phyloP scores from a whole-genome alignment of 225 moss, liverwort and hornwort genomes.

The Bryum argenteum region DNA sequence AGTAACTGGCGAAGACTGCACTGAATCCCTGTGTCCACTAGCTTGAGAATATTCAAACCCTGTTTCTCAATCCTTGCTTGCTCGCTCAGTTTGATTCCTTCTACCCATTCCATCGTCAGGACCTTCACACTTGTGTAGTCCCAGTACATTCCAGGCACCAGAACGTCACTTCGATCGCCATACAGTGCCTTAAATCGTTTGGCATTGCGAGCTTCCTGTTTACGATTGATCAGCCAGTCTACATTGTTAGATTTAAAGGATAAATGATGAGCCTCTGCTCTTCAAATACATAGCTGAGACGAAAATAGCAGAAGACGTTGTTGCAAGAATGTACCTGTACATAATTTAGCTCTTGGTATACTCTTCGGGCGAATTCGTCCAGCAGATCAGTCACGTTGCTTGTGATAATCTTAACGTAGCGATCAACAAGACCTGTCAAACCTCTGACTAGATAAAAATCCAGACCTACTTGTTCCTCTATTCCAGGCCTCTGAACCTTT shows the following conservation, averaged over 20 bases:
- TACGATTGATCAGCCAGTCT: slow-evolving; percentile 3
- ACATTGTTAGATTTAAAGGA: slow-evolving; percentile 21
- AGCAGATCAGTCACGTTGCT: slow-evolving; percentile 70
- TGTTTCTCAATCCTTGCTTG: slow-evolving; percentile 70
- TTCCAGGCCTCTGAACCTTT: slow-evolving; percentile 90
- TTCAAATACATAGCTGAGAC: background rate
- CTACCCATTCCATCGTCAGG: slow-evolving; percentile 95
- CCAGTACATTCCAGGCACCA: slow-evolving; percentile 64
- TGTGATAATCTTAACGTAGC: slow-evolving; percentile 71
- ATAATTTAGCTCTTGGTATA: slow-evolving; percentile 98
- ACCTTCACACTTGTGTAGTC: slow-evolving; percentile 85
- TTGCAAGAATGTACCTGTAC: slow-evolving; percentile 51
- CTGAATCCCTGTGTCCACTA: slow-evolving; percentile 93
- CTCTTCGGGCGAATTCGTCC: slow-evolving; percentile 79
- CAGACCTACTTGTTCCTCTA: slow-evolving; percentile 82
- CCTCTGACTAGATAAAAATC: slow-evolving; percentile 92
- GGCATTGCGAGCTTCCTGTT: slow-evolving; percentile 90
- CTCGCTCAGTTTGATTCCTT: slow-evolving; percentile 88
- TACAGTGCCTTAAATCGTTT: slow-evolving; percentile 82
- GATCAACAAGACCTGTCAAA: slow-evolving; percentile 73
- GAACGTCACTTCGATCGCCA: slow-evolving; percentile 78
- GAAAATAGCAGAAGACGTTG: slow-evolving; percentile 16
- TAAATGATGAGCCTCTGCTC: background rate
- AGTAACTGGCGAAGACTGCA: slow-evolving; percentile 93
- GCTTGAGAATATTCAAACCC: slow-evolving; percentile 85